Base-by-base conservation (phyloP, 805 yeast genomes). In the Saccharomycopsis sp. region DNA sequence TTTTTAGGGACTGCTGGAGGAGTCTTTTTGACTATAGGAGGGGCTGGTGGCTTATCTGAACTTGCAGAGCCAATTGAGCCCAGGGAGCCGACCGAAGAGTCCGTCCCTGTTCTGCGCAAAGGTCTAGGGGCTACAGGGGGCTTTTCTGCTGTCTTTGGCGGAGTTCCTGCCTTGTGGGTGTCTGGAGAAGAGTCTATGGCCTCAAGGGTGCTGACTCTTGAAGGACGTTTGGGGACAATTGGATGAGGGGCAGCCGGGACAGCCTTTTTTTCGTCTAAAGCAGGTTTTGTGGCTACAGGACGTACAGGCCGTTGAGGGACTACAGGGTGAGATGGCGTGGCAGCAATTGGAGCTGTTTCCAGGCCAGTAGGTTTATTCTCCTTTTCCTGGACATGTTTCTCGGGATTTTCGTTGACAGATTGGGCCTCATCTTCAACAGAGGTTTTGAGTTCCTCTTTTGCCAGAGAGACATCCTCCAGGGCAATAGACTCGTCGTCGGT, bases 1-100 rank as follows among this genome's bases (percentile, higher is more conserved):
- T 87, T 87, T 65, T 86, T 86, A 2, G 92, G 92, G 23, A 83
- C 83, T 34, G 83, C 85, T 3, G 90, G 90, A 14, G 89, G 80
- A 23, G 52, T 47, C 44, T 66, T 70, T 37, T 24, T 34, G 5
- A 50, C 50, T n/a, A 51, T 50, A 23, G 57, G 55, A n/a, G n/a
- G n/a, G n/a, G n/a, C n/a, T n/a, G n/a, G n/a, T n/a, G n/a, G 47
- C 5, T 2, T 47, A 46, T 15, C n/a, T 20, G 52, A 15, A 29
- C 50, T 3, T 21, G 21, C 14, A 3, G 41, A 24, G 15, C 52
- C 52, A 34, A 54, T 46, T 24, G 60, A 47, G 41, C 59, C 65
- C 2, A 40, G 34, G 2, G 74, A 74, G 56, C 75, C 66, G 37
- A 62, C 60, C 15, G 75, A 74, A 58, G 56, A 54, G 12, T 18